Conservation (phyloP, 305 asterid species). For the Plantago coronopus region DNA sequence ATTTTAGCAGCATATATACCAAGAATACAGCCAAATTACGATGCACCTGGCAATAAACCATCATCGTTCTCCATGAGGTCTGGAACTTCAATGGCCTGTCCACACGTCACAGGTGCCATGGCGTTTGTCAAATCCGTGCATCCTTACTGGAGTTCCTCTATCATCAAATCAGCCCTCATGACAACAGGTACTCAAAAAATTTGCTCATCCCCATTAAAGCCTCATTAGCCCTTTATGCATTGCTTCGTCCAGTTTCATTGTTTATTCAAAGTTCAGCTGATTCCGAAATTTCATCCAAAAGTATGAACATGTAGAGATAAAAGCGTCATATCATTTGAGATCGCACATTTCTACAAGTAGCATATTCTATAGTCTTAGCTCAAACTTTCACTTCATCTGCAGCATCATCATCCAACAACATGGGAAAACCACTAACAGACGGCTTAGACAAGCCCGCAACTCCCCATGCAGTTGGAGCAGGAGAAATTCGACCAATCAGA, state of each 20-base stretch:
- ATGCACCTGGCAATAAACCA: conserved; percentile 43
- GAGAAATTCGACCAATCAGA: conserved; percentile 49
- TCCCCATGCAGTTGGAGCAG: conserved; percentile 60
- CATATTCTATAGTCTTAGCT: neutral
- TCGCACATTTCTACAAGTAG: no score
- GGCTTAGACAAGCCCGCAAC: conserved; percentile 28
- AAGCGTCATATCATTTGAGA: no score
- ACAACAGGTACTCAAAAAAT: conserved; percentile 43
- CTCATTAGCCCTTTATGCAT: no score
- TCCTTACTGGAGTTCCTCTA: conserved; percentile 52
- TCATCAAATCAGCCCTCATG: conserved; percentile 67
- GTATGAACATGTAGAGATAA: no score
- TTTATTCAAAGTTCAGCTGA: no score
- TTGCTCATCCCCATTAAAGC: no score
- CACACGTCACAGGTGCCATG: conserved; percentile 66
- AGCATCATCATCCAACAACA: conserved; percentile 52
- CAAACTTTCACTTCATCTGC: neutral
- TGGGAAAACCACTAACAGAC: conserved; percentile 42
- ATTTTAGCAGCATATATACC: conserved; percentile 55
- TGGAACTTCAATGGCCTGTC: conserved; percentile 86
- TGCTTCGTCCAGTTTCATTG: no score
- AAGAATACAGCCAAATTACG: conserved; percentile 22
- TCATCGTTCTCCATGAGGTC: conserved; percentile 46
- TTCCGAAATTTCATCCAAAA: no score
- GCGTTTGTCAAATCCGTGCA: conserved; percentile 56